Evolutionary conservation across 108 stramenopile species (phyloP), one percentile per base, ranked within the genome.

Genomic region (Pseudonitzschia multistriata): DNA sequence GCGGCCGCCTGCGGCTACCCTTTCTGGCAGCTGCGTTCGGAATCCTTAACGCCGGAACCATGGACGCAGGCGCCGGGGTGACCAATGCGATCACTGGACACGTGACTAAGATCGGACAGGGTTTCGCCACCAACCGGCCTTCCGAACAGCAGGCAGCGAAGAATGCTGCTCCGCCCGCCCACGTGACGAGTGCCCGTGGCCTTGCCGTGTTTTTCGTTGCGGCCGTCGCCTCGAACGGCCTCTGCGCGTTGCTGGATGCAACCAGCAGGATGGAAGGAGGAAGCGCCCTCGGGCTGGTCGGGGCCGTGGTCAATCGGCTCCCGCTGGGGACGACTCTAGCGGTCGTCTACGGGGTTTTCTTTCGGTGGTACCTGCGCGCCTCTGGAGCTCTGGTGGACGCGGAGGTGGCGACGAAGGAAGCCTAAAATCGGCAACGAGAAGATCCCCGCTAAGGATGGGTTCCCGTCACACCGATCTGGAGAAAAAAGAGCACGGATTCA

Each of bases 1-100:
- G 35, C 3, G 24, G 62, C 3, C 8, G 19, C n/a, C 8, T 59
- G 37, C 21, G 25, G 47, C 31, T 73, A 11, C 67, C 66, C 7
- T 36, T 53, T 17, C 24, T 77, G 69, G 42, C 69, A 19, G 27
- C 69, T 63, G 63, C 62, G 11, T 79, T 73, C 57, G 78, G 78
- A 13, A 64, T 79, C 30, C 21, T 73, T 22, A 68, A 79, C 39
- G 37, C 67, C 19, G 67, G 61, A 21, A 61, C 62, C 1, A 39
- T 36, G 1, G 68, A 79, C n/a, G 53, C 49, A 7, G 39, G 50
- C 10, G 72, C 67, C 3, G 42, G 39, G 17, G 68, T 79, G 10
- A 73, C 78, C 49, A 50, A 60, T 48, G 78, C 78, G n/a, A 35
- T 72, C 34, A 79, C 78, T 29, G 78, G 78, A 28, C 78, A 80